phyloP scores from a whole-genome alignment of 371 early-diverging fungal species.

The Mortierella sp. region DNA sequence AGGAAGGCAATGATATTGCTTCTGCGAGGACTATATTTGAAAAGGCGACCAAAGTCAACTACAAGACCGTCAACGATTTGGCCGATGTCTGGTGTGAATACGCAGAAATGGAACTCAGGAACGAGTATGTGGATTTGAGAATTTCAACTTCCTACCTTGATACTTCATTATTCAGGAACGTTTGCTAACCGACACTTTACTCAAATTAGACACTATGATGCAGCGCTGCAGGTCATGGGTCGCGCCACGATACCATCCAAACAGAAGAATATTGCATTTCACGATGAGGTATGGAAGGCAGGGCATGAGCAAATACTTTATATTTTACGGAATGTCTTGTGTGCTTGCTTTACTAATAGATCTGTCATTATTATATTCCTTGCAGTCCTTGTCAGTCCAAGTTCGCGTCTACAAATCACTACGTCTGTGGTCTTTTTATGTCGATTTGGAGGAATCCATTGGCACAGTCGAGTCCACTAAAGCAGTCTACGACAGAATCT shows the following conservation, averaged over 20 bases:
- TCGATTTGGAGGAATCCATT: constrained; percentile 95
- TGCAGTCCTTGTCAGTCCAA: constrained; percentile 76
- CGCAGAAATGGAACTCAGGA: constrained; percentile 91
- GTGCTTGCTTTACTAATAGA: background rate
- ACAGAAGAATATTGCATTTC: constrained; percentile 63
- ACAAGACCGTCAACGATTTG: constrained; percentile 85
- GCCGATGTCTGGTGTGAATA: constrained; percentile 95
- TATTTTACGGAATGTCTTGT: background rate
- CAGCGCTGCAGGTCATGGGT: constrained; percentile 55
- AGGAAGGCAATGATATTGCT: constrained; percentile 70
- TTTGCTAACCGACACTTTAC: background rate
- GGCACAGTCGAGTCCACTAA: constrained; percentile 88
- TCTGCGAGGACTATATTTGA: constrained; percentile 88
- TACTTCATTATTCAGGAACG: background rate
- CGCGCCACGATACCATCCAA: constrained; percentile 55
- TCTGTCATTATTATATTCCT: background rate
- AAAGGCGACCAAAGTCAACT: constrained; percentile 85
- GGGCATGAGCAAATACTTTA: background rate
- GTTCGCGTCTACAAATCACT: constrained; percentile 91
- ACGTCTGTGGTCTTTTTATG: constrained; percentile 93
- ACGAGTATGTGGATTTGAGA: constrained; percentile 62
- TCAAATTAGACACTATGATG: constrained; percentile 44
- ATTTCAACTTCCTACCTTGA: background rate
- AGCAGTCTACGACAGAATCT: constrained; percentile 91
- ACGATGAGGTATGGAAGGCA: constrained; percentile 63